These are phyloP conservation scores for Beauveria sp. DNA, from an alignment of 2,329 filamentous ascomycete genomes.

Conservation along the genomic window DNA sequence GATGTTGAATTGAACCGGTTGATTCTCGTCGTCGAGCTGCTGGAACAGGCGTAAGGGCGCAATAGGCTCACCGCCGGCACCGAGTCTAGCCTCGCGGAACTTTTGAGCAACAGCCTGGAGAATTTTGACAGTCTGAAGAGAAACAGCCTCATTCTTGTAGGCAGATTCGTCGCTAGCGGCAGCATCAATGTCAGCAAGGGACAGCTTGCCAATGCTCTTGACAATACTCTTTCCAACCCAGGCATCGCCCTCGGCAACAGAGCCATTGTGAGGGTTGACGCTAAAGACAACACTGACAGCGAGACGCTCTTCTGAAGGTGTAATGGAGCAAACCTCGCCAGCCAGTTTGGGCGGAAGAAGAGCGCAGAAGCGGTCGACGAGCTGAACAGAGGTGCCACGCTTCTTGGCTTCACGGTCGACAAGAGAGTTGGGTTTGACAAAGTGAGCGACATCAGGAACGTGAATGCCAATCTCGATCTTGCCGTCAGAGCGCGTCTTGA, in stretches of 20 bases:
- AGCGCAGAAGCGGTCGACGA: constrained; percentile 81
- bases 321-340: constrained; percentile 78
- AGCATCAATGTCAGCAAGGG: constrained; percentile 78
- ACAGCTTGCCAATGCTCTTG: constrained; percentile 81
- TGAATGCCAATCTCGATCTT: constrained; percentile 92
- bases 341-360: constrained; percentile 84
- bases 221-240: constrained; percentile 94
- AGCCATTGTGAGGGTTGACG: constrained; percentile 73
- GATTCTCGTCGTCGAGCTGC: constrained; percentile 95
- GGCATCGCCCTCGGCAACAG: constrained; percentile 73
- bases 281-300: constrained; percentile 91
- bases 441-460: constrained; percentile 90
- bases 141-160: constrained; percentile 57
- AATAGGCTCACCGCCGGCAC: constrained; percentile 69
- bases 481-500: constrained; percentile 76
- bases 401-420: constrained; percentile 98
- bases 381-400: constrained; percentile 89
- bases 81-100: constrained; percentile 82
- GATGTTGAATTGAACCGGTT: constrained; percentile 92
- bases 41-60: constrained; percentile 83
- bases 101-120: constrained; percentile 79
- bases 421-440: constrained; percentile 91
- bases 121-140: constrained; percentile 70
- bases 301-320: constrained; percentile 80
- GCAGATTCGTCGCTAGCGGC: constrained; percentile 60